Evolutionary conservation across 768 basidiomycete species (phyloP).

Genomic region (Strobilomyces echinocephalus): DNA sequence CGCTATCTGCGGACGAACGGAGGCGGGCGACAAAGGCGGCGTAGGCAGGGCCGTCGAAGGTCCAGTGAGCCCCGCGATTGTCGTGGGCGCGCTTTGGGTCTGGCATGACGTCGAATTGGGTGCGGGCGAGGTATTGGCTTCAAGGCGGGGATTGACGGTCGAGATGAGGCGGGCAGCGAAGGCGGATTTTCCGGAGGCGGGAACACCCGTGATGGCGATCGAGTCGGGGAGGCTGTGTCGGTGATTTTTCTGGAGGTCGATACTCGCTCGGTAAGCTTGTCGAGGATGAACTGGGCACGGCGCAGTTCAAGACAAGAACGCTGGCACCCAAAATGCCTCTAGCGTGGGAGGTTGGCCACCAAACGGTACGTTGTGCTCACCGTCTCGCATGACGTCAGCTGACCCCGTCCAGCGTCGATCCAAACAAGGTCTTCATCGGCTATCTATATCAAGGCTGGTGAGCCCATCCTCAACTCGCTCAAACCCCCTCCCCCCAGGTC

Average conservation of each 20-base stretch:
- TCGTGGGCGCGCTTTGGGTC: slow-evolving; percentile 48
- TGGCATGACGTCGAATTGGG: slow-evolving; percentile 9
- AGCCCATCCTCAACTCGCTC: too few relatives aligned
- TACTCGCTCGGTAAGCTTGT: slow-evolving; percentile 37
- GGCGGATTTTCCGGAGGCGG: slow-evolving; percentile 85
- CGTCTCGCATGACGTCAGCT: too few relatives aligned
- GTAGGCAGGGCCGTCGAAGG: slow-evolving; percentile 75
- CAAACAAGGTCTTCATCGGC: too few relatives aligned
- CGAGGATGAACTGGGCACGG: slow-evolving; percentile 37
- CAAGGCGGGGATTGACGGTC: slow-evolving; percentile 34
- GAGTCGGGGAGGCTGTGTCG: slow-evolving; percentile 30
- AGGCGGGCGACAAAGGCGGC: slow-evolving; percentile 60
- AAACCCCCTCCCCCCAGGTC: too few relatives aligned
- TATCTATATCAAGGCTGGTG: too few relatives aligned
- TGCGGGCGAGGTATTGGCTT: slow-evolving; percentile 82
- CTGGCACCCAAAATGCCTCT: too few relatives aligned
- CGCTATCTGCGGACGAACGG: slow-evolving; percentile 27
- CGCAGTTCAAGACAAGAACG: too few relatives aligned
- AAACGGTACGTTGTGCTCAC: too few relatives aligned
- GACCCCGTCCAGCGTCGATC: too few relatives aligned
- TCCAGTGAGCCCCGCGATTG: slow-evolving; percentile 84
- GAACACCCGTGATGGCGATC: slow-evolving; percentile 75
- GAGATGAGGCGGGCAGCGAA: slow-evolving; percentile 60
- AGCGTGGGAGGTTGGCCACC: too few relatives aligned
- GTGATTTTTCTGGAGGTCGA: not conserved